These are phyloP conservation scores for Yamadazyma insecticola DNA, from an alignment of 805 yeast species.

Conservation along the genomic window DNA sequence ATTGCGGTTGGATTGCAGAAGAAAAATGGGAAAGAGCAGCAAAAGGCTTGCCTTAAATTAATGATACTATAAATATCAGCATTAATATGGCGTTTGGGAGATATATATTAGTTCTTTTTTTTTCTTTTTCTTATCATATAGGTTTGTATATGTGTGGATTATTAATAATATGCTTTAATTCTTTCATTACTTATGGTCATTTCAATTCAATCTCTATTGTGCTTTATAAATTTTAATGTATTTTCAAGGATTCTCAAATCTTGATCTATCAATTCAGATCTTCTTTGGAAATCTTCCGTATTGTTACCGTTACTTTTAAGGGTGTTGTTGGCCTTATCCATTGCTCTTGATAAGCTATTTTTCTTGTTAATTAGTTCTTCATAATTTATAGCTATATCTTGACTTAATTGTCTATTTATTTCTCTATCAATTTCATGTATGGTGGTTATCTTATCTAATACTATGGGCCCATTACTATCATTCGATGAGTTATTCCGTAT, in stretches of 20 bases:
- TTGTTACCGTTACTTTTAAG: constrained; percentile 1
- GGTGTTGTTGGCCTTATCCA: constrained; percentile 8
- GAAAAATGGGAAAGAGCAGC: constrained; percentile 67
- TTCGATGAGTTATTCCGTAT: constrained; percentile 22
- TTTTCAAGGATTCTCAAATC: constrained; percentile 66
- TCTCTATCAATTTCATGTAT: constrained; percentile 35
- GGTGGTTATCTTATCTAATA: constrained; percentile 35
- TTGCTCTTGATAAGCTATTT: constrained; percentile 17
- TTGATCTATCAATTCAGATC: constrained; percentile 69
- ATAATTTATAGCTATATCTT: constrained; percentile 29
- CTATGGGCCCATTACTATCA: constrained; percentile 10
- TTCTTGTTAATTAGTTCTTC: constrained; percentile 21
- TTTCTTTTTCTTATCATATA: too few species aligned
- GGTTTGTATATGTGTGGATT: background rate
- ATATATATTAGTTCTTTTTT: background rate
- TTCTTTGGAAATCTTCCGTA: constrained; percentile 17
- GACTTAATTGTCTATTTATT: constrained; percentile 31
- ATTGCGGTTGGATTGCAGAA: constrained; percentile 80
- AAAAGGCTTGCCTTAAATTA: constrained; percentile 28
- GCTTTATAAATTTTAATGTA: constrained; percentile 29
- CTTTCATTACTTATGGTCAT: background rate
- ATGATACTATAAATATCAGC: background rate
- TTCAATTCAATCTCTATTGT: background rate
- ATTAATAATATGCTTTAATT: constrained; percentile 1
- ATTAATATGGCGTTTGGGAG: background rate